Base-by-base conservation (phyloP, 441 rosid genomes). In the Croton laevigatus region DNA sequence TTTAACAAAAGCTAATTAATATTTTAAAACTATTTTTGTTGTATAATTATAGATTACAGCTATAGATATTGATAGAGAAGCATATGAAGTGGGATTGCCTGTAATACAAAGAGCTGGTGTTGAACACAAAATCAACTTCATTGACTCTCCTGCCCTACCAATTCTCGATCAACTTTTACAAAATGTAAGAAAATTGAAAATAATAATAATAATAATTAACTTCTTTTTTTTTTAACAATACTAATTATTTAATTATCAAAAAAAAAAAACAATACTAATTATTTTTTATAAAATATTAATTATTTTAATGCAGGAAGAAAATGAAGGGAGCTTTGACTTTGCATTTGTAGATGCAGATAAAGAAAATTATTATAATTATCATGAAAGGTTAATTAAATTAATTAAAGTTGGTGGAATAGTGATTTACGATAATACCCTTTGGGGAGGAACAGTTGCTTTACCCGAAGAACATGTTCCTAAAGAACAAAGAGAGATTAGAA, bases 71-170 rank as follows among this genome's bases (percentile, higher is more conserved):
- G 83, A 88, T 80, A 81, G 84, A 22, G 89, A 89, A 80, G 78
- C 86, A 22, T 94, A 94, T 48, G 95, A 91, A 59, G 37, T 91
- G 70, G 98, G 97, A 32, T 74, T 90, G 23, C 98, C 97, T 3
- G 72, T 86, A 2, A 88, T 94, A 65, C 79, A 82, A 38, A 91
- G 87, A 75, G 97, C 97, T 23, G 93, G 97, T 0, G 91, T 94
- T 49, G 95, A 90, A 37, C 86, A 94, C 89, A 94, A 94, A 83
- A 91, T 94, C 36, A 88, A 89, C 4, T 94, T 88, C 84, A 74
- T 72, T 58, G 92, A 94, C 77, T 94, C 93, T 48, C 92, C 90
- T 70, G 98, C 98, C 67, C 66, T 91, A 70, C 91, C 94, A 1
- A 80, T 91, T 76, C 97, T 94, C 75, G 97, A 94, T 58, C 57